These are phyloP conservation scores for Pisolithus tinctorius DNA, from an alignment of 768 basidiomycete genomes.

Conservation along the genomic window DNA sequence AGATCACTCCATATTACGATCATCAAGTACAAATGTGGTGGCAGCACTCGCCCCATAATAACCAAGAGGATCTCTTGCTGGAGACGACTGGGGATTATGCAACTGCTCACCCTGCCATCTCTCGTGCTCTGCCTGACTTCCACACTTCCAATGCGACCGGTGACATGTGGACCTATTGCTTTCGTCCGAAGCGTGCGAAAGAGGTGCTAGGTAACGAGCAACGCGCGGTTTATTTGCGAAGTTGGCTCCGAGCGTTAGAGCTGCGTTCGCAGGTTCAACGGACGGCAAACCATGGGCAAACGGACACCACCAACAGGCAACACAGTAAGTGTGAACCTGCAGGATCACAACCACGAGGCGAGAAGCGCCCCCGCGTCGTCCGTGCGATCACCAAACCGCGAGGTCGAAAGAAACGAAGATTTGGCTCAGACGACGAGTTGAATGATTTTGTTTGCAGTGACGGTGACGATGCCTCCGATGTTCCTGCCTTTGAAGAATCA, in stretches of 20 bases:
- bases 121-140: conserved; percentile 27
- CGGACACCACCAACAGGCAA: conserved; percentile 8
- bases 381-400: conserved; percentile 44
- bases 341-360: conserved; percentile 26
- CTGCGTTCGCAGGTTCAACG: conserved; percentile 34
- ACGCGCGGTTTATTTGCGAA: conserved; percentile 62
- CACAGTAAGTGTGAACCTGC: conserved; percentile 19
- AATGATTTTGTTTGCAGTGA: conserved; percentile 50
- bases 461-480: conserved; percentile 18
- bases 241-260: conserved; percentile 73
- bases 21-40: not conserved
- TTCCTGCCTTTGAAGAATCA: conserved; percentile 32
- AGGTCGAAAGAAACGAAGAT: conserved; percentile 47
- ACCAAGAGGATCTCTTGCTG: conserved; percentile 10
- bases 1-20: not conserved
- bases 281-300: conserved; percentile 2
- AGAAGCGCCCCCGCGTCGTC: conserved; percentile 55
- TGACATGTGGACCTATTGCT: conserved; percentile 66
- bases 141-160: conserved; percentile 22
- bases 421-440: conserved; percentile 47
- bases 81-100: conserved; percentile 14
- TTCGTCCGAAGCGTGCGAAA: conserved; percentile 64
- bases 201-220: conserved; percentile 76
- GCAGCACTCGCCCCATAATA: conserved; percentile 6
- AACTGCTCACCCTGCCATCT: conserved; percentile 45